Evolutionary conservation across 75 land plant species (phyloP).

Genomic region (Sequoiadendron giganteum): DNA sequence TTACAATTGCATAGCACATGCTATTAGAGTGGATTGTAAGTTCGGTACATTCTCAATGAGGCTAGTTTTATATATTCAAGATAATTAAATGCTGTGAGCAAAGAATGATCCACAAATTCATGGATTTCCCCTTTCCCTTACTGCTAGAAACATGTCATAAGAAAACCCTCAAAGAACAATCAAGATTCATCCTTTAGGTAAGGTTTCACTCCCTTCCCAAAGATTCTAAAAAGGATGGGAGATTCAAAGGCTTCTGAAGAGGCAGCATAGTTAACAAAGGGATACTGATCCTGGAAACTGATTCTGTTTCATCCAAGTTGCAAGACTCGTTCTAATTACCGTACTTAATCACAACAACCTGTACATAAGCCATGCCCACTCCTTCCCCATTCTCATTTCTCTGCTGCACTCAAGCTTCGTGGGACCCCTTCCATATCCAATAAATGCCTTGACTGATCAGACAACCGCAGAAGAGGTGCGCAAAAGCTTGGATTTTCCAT

Average conservation of each 20-base stretch:
- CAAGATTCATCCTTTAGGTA: not conserved
- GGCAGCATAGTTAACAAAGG: not conserved
- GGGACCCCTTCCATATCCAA: not conserved
- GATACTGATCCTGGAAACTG: not conserved
- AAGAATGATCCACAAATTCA: constrained; percentile 1
- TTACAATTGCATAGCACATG: not conserved
- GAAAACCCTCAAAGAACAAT: not conserved
- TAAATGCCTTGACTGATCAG: not conserved
- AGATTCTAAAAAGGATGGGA: not conserved
- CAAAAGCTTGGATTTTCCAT: constrained; percentile 6
- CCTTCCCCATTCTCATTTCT: not conserved
- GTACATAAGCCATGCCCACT: not conserved
- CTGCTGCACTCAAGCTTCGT: not conserved
- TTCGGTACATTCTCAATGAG: not conserved
- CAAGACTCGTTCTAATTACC: not conserved
- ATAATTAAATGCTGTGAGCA: not conserved
- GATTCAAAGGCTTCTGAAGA: constrained; percentile 8
- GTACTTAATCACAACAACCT: not conserved
- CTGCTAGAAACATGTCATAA: not conserved
- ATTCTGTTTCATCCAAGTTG: not conserved
- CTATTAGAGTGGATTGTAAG: not conserved
- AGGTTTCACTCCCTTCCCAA: not conserved
- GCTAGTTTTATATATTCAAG: not conserved
- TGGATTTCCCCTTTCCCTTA: not conserved
- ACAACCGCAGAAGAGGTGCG: constrained; percentile 8